These are phyloP conservation scores for Davidsoniella neocaledoniae DNA, from an alignment of 2,329 filamentous ascomycete genomes.

Conservation along the genomic window DNA sequence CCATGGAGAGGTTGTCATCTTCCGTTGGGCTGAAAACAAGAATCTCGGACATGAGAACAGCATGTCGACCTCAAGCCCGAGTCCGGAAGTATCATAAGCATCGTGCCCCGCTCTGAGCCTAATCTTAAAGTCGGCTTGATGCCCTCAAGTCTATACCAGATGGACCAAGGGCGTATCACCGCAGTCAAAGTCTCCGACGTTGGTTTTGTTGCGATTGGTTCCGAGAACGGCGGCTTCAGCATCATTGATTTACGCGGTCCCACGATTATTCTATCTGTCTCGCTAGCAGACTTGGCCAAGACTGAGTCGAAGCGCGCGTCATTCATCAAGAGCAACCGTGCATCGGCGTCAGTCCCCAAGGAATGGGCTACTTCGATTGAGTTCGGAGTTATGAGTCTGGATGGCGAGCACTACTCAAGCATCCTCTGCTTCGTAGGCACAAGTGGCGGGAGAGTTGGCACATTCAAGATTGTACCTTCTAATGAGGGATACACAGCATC, in stretches of 20 bases:
- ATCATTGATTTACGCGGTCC: conserved; percentile 83
- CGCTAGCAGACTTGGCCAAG: conserved; percentile 57
- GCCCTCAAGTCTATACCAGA: conserved; percentile 53
- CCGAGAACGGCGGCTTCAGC: conserved; percentile 62
- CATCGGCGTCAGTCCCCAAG: conserved; percentile 20
- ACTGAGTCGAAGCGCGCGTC: conserved; percentile 54
- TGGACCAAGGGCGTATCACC: conserved; percentile 47
- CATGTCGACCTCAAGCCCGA: conserved; percentile 28
- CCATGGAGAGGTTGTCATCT: conserved; percentile 73
- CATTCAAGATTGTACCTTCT: conserved; percentile 76
- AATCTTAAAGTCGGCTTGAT: conserved; percentile 63
- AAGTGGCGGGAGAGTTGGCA: conserved; percentile 64
- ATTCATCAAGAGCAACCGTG: conserved; percentile 35
- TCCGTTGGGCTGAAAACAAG: conserved; percentile 72
- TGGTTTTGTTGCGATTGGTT: conserved; percentile 78
- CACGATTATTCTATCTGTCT: conserved; percentile 59
- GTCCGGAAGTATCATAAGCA: conserved; percentile 56
- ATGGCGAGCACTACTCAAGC: conserved; percentile 89
- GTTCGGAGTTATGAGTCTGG: conserved; percentile 84
- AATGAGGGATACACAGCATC: conserved; percentile 56
- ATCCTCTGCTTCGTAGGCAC: conserved; percentile 88
- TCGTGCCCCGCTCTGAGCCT: conserved; percentile 54
- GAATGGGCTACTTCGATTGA: conserved; percentile 74
- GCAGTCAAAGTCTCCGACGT: conserved; percentile 76
- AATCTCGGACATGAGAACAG: conserved; percentile 50